These are phyloP conservation scores for Macrolepiota fuliginosa DNA, from an alignment of 768 basidiomycete species.

Conservation along the genomic window DNA sequence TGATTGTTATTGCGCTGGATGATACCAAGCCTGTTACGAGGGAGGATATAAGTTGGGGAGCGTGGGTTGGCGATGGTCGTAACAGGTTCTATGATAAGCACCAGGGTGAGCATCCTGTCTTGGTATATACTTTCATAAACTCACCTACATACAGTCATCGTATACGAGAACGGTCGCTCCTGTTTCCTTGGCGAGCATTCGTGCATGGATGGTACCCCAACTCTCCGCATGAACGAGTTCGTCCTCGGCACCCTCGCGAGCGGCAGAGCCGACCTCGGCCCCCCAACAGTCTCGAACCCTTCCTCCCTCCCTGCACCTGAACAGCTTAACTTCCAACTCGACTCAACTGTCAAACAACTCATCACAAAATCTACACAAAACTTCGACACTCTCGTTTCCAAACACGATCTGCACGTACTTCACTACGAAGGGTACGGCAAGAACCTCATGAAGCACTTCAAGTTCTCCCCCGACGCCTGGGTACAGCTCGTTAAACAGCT, in stretches of 20 bases:
- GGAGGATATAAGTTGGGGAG: slow-evolving; percentile 76
- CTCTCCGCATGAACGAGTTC: slow-evolving; percentile 94
- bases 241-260: slow-evolving; percentile 68
- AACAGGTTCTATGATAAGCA: slow-evolving; percentile 98
- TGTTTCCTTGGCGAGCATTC: slow-evolving; percentile 91
- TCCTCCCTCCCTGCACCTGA: slow-evolving; percentile 42
- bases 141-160: slow-evolving; percentile 52
- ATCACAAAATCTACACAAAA: slow-evolving; percentile 59
- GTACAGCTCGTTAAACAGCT: slow-evolving; percentile 26
- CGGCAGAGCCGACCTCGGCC: slow-evolving; percentile 75
- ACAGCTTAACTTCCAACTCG: slow-evolving; percentile 43
- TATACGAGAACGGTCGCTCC: slow-evolving; percentile 92
- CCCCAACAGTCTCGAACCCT: slow-evolving; percentile 32
- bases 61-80: slow-evolving; percentile 88
- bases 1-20: slow-evolving; percentile 85
- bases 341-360: slow-evolving; percentile 46
- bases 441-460: slow-evolving; percentile 75
- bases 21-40: slow-evolving; percentile 78
- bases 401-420: slow-evolving; percentile 80
- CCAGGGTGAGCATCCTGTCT: slow-evolving; percentile 55
- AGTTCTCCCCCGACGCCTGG: slow-evolving; percentile 91
- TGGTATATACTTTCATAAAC: too few species aligned
- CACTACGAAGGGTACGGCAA: slow-evolving; percentile 92
- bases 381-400: slow-evolving; percentile 73
- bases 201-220: slow-evolving; percentile 94